phyloP scores from a whole-genome alignment of 1,284 basidiomycete genomes.

The Heterobasidion irregulare region DNA sequence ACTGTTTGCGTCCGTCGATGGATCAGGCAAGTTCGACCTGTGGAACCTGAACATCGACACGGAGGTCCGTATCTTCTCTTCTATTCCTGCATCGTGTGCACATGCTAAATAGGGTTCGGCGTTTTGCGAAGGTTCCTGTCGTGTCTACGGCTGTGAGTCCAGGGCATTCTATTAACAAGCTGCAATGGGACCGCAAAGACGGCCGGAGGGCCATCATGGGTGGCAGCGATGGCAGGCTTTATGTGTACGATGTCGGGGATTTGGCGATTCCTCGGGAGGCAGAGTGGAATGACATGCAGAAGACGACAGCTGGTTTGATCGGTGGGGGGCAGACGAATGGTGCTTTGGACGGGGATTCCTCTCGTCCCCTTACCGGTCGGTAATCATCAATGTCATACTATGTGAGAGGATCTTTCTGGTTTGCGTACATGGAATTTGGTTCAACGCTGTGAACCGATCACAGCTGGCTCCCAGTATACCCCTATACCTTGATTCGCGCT shows the following conservation, averaged over 20 bases:
- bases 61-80: conserved; percentile 57
- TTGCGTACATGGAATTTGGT: not conserved
- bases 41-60: conserved; percentile 95
- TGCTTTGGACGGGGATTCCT: conserved; percentile 31
- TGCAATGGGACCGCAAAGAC: conserved; percentile 88
- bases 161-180: conserved; percentile 86
- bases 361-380: conserved; percentile 36
- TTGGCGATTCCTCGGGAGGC: conserved; percentile 76
- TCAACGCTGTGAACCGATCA: not conserved
- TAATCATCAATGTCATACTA: conserved; percentile 15
- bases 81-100: conserved; percentile 1
- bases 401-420: not conserved
- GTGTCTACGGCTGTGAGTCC: conserved; percentile 68
- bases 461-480: too few species aligned
- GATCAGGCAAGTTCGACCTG: conserved; percentile 89
- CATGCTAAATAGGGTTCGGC: not conserved
- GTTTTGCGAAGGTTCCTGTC: conserved; percentile 56
- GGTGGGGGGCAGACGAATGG: conserved; percentile 51
- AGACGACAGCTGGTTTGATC: conserved; percentile 60
- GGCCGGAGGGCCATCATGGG: conserved; percentile 82
- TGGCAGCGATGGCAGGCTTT: conserved; percentile 86
- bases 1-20: conserved; percentile 90
- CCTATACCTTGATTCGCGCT: too few species aligned
- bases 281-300: conserved; percentile 88
- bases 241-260: conserved; percentile 94